Percentiles rank a stretch among this genome's conserved stretches.
Conservation (phyloP, 164 flowering plant genomes). For the Hamamelis virginiana region DNA sequence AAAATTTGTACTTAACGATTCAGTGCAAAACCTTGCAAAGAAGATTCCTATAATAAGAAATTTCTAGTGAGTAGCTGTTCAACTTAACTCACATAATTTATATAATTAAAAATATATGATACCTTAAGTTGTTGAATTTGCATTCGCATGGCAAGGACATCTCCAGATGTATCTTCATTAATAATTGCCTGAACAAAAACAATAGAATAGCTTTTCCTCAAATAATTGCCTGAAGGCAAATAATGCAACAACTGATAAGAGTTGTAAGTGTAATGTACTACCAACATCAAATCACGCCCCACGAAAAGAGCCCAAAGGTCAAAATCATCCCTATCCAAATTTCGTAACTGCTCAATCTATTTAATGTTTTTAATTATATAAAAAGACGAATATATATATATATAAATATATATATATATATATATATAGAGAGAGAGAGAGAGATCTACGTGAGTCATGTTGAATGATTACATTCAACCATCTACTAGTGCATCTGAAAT, state of each 20-base stretch:
- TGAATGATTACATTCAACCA: too few relatives aligned
- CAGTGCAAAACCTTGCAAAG: too few relatives aligned
- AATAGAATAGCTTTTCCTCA: not conserved
- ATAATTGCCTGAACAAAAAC: conserved; percentile 67
- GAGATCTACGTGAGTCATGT: too few relatives aligned
- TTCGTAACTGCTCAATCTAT: not conserved
- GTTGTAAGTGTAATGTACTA: not conserved
- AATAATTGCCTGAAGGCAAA: too few relatives aligned
- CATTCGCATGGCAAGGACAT: conserved; percentile 80
- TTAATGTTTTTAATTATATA: not conserved
- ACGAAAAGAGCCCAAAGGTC: not conserved
- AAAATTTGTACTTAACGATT: too few relatives aligned
- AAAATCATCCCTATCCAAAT: not conserved
- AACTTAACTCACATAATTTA: too few relatives aligned
- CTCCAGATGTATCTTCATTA: conserved; percentile 98
- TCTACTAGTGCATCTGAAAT: too few relatives aligned
- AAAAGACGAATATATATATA: not conserved
- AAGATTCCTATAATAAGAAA: too few relatives aligned
- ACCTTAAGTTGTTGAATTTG: conserved; percentile 98
- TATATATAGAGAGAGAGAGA: too few relatives aligned
- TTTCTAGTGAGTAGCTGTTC: too few relatives aligned
- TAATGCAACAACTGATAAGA: not conserved
- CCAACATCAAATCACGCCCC: not conserved
- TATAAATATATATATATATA: too few relatives aligned
- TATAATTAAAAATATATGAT: not conserved